Evolutionary conservation across 2,329 filamentous ascomycete genomes (phyloP).

Genomic region (Pseudogymnoascus sp.): DNA sequence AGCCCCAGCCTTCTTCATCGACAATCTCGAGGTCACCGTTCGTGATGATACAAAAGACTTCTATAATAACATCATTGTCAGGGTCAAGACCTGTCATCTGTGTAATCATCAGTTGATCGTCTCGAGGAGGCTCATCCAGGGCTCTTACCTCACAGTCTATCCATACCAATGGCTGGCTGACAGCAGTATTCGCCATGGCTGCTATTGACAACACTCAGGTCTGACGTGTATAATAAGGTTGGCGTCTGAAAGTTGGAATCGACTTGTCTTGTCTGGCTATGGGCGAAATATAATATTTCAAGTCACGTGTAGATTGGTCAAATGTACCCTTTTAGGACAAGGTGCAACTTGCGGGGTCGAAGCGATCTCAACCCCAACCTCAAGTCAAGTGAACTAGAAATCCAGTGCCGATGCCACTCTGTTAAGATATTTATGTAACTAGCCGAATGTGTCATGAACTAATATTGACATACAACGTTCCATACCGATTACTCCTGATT

Average conservation of each 20-base stretch:
- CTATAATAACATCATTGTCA: constrained; percentile 74
- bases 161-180: constrained; percentile 23
- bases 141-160: constrained; percentile 27
- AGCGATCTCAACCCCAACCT: background rate
- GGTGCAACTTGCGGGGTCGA: background rate
- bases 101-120: constrained; percentile 1
- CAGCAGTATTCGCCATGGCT: background rate
- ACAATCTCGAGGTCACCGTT: constrained; percentile 68
- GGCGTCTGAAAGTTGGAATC: background rate
- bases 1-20: constrained; percentile 70
- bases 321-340: background rate
- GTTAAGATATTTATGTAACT: background rate
- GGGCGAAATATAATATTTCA: background rate
- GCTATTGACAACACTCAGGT: background rate
- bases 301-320: constrained; percentile 1
- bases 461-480: background rate
- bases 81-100: constrained; percentile 89
- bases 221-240: background rate
- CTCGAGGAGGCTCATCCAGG: background rate
- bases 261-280: background rate
- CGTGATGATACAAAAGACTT: constrained; percentile 88
- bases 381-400: background rate
- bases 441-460: background rate
- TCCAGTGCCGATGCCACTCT: background rate
- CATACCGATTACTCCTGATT: background rate